phyloP scores from a whole-genome alignment of 768 basidiomycete species.

The Suillus clintonianus region DNA sequence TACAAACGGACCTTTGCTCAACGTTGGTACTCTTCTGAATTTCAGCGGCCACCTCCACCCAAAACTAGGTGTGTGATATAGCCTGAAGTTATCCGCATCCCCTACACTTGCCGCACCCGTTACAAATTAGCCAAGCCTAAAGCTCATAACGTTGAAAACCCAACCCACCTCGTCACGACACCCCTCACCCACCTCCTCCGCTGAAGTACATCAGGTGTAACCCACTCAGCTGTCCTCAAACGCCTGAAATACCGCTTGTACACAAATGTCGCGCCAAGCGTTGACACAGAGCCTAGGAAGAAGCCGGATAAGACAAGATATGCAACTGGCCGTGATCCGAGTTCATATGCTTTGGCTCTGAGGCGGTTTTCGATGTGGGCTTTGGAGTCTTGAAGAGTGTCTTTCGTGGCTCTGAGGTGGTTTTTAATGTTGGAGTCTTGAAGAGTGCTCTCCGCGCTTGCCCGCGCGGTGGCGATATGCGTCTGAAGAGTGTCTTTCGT shows the following conservation, averaged over 20 bases:
- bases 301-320: conserved; percentile 36
- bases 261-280: conserved; percentile 34
- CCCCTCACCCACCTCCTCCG: conserved; percentile 74
- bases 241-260: conserved; percentile 59
- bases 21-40: conserved; percentile 61
- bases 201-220: conserved; percentile 62
- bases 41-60: conserved; percentile 78
- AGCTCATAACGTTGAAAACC: not conserved
- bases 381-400: not conserved
- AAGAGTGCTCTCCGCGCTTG: not conserved
- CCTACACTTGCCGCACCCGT: conserved; percentile 56
- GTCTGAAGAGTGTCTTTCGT: not conserved
- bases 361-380: not conserved
- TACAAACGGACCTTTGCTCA: conserved; percentile 50
- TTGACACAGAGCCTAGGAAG: conserved; percentile 40
- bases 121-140: not conserved
- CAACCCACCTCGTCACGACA: conserved; percentile 70
- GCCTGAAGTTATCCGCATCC: conserved; percentile 81
- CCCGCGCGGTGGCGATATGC: not conserved
- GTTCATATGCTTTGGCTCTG: not conserved
- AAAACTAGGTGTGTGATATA: conserved; percentile 83
- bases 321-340: not conserved
- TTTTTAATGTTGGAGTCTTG: not conserved
- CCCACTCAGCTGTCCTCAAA: conserved; percentile 65
- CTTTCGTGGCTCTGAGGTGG: not conserved